Base-by-base conservation (phyloP, 768 basidiomycete species). In the Phallus indusiatus region DNA sequence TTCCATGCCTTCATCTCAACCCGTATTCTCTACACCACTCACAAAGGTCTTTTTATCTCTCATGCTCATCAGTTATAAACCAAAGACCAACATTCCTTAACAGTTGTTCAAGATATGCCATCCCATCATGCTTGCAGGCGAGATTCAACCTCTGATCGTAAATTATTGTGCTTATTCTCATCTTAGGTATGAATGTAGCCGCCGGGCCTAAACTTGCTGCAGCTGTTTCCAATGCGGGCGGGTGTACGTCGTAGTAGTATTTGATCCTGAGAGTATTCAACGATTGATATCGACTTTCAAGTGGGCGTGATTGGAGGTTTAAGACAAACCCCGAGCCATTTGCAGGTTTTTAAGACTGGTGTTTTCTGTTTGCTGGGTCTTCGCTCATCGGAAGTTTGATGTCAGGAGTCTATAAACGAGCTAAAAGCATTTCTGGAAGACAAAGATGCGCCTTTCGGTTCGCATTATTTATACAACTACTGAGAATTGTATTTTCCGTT, bases 171-270 rank as follows among this genome's bases (percentile, higher is more conserved):
- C 47, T 57, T 28, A n/a, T 56, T 61, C 42, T 46, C 28, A 3
- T 53, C 17, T 22, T 36, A 73, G 80, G 86, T 57, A 91, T 92
- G 90, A 90, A 89, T 67, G 84, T 92, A 34, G 90, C 90, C 54
- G 88, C 90, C 51, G 89, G 89, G 6, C 88, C 90, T 11, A 86
- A 78, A 70, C 74, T 94, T 8, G 91, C 91, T 18, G 92, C 90
- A 20, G 83, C 88, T 1, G 90, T 94, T n/a, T 90, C 90, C n/a
- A 94, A 94, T 66, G 82, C 92, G 20, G 92, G 86, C 77, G 21
- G 53, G 17, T 16, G n/a, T 24, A 47, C 56, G 52, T 18, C 50
- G 22, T 16, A 21, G 4, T 22, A 22, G 20, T 18, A 18, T 17
- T 16, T 47, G 54, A 8, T 42, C 24, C 48, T n/a, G 17, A 35